phyloP scores from a whole-genome alignment of 2,329 filamentous ascomycete genomes.

The Hypoxylon sp. region DNA sequence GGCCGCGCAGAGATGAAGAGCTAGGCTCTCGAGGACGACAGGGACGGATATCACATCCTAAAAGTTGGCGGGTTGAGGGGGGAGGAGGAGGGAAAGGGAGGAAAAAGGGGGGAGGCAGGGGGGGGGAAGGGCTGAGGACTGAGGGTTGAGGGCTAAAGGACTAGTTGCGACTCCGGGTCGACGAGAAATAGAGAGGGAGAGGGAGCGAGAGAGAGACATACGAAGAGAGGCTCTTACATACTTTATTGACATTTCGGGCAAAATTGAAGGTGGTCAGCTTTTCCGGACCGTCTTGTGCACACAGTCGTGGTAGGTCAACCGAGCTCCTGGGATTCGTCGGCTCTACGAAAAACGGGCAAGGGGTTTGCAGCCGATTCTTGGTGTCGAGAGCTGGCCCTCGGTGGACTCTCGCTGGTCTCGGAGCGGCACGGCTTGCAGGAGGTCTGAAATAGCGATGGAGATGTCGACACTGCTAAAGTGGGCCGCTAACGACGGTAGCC shows the following conservation, averaged over 20 bases:
- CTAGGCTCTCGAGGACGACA: slow-evolving; percentile 31
- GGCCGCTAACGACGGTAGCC: slow-evolving; percentile 46
- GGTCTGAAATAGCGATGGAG: slow-evolving; percentile 43
- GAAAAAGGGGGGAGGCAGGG: slow-evolving; percentile 9
- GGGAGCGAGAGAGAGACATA: slow-evolving; percentile 30
- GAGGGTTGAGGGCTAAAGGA: slow-evolving; percentile 22
- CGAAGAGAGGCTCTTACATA: slow-evolving; percentile 43
- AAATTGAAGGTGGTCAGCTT: slow-evolving; percentile 45
- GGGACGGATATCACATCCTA: slow-evolving; percentile 35
- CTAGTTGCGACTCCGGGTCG: slow-evolving; percentile 18
- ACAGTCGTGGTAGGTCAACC: slow-evolving; percentile 41
- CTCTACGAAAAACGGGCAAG: slow-evolving; percentile 43
- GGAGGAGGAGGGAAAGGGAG: not conserved
- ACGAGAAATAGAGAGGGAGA: slow-evolving; percentile 33
- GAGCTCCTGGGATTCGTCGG: slow-evolving; percentile 49
- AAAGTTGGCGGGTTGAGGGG: slow-evolving; percentile 33
- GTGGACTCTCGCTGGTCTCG: slow-evolving; percentile 40
- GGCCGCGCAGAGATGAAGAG: slow-evolving; percentile 33
- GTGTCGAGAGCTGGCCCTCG: slow-evolving; percentile 30
- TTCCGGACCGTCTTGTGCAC: slow-evolving; percentile 42
- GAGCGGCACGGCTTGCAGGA: slow-evolving; percentile 49
- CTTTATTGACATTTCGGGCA: slow-evolving; percentile 52
- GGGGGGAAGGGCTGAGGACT: slow-evolving; percentile 16
- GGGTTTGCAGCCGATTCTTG: slow-evolving; percentile 38
- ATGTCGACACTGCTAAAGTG: slow-evolving; percentile 46